Conservation (phyloP, 176 grass and related monocot genomes). For the Eleusine indica region DNA sequence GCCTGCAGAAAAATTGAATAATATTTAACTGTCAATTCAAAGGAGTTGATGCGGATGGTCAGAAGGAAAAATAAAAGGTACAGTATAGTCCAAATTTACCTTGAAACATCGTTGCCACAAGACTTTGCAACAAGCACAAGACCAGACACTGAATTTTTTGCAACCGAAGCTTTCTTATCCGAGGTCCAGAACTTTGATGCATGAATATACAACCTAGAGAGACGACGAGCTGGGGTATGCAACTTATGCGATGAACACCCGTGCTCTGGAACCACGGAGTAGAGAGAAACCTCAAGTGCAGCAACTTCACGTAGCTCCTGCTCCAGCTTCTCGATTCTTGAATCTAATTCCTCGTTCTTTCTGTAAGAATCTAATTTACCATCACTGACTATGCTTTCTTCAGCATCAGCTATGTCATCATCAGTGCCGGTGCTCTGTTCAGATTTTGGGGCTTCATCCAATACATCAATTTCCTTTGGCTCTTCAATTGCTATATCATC, state of each 20-base stretch:
- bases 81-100: constrained; percentile 42
- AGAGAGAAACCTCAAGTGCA: constrained; percentile 83
- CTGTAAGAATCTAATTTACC: constrained; percentile 50
- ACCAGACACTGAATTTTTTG: constrained; percentile 70
- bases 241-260: constrained; percentile 85
- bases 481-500: constrained; percentile 60
- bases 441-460: constrained; percentile 81
- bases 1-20: constrained; percentile 57
- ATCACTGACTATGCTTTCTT: constrained; percentile 60
- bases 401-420: constrained; percentile 67
- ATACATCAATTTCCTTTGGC: constrained; percentile 83
- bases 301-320: constrained; percentile 80
- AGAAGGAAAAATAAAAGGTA: constrained; percentile 25
- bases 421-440: constrained; percentile 87
- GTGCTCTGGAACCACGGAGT: constrained; percentile 78
- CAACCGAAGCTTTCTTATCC: constrained; percentile 65
- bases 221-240: constrained; percentile 79
- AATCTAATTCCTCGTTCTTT: constrained; percentile 57
- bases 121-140: constrained; percentile 85
- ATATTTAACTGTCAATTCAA: constrained; percentile 17
- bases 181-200: constrained; percentile 76
- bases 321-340: constrained; percentile 66
- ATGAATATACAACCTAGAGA: constrained; percentile 82
- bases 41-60: constrained; percentile 7
- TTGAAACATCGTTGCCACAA: constrained; percentile 85